Conservation (phyloP, 768 basidiomycete genomes). For the Amanita subjunquillea region DNA sequence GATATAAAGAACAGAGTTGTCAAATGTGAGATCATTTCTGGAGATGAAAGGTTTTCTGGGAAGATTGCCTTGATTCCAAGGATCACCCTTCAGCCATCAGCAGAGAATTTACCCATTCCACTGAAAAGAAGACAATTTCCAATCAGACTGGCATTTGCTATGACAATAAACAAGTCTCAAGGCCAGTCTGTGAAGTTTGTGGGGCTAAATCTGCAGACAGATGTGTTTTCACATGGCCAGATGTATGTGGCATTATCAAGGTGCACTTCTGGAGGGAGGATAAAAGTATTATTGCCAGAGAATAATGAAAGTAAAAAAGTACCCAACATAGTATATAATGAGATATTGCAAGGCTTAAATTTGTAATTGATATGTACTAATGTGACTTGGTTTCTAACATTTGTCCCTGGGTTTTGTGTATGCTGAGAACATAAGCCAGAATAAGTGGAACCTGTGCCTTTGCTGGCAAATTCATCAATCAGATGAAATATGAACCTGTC, state of each 20-base stretch:
- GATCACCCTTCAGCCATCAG: slow-evolving; percentile 20
- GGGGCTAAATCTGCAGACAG: neutral
- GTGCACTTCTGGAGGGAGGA: slow-evolving; percentile 20
- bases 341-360: no score
- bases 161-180: slow-evolving; percentile 40
- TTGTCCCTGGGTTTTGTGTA: no score
- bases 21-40: slow-evolving; percentile 12
- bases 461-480: no score
- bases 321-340: no score
- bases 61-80: slow-evolving; percentile 26
- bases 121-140: slow-evolving; percentile 30
- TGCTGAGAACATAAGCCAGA: no score
- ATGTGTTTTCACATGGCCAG: slow-evolving; percentile 19
- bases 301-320: no score
- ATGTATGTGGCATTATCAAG: no score
- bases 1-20: slow-evolving; percentile 20
- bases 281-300: neutral
- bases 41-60: slow-evolving; percentile 20
- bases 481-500: no score
- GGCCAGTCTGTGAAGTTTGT: slow-evolving; percentile 29
- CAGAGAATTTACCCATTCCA: slow-evolving; percentile 18
- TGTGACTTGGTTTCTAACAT: no score
- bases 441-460: no score
- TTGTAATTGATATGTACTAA: no score
- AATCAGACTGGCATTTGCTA: slow-evolving; percentile 31